Evolutionary conservation across 768 basidiomycete genomes (phyloP).

Genomic region (Mycena crocata): DNA sequence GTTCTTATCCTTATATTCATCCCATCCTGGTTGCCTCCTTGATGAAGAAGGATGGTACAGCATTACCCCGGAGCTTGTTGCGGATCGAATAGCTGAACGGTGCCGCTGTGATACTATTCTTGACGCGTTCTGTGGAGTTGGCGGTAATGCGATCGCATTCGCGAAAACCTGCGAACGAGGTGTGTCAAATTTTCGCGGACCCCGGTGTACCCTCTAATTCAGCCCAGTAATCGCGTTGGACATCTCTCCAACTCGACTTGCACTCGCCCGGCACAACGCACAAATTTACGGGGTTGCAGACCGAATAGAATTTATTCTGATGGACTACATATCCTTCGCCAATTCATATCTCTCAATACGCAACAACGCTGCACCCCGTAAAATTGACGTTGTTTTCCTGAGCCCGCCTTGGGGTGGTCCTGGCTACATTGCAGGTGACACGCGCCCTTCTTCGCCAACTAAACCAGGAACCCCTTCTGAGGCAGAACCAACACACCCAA

Average conservation of each 20-base stretch:
- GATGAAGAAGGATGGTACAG: conserved; percentile 99
- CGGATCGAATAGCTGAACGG: conserved; percentile 91
- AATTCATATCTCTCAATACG: conserved; percentile 55
- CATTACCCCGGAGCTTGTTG: conserved; percentile 94
- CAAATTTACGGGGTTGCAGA: conserved; percentile 94
- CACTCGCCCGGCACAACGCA: conserved; percentile 94
- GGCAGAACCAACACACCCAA: conserved; percentile 23
- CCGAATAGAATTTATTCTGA: conserved; percentile 92
- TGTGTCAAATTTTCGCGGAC: conserved; percentile 41
- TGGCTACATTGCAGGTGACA: conserved; percentile 62
- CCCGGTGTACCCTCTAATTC: neutral
- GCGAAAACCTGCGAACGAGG: conserved; percentile 96
- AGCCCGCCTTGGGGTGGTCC: conserved; percentile 98
- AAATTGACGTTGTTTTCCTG: conserved; percentile 91
- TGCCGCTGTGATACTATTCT: conserved; percentile 88
- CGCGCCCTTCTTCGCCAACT: conserved; percentile 34
- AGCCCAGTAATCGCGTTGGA: conserved; percentile 92
- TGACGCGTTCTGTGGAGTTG: conserved; percentile 98
- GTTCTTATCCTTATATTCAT: conserved; percentile 82
- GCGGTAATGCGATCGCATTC: conserved; percentile 97
- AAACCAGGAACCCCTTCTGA: conserved; percentile 26
- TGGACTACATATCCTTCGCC: conserved; percentile 88
- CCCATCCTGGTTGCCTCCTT: conserved; percentile 79
- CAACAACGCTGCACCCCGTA: conserved; percentile 48
- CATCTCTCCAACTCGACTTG: conserved; percentile 83